Evolutionary conservation across 805 yeast genomes (phyloP).

Genomic region (Barnettozyma salicaria): DNA sequence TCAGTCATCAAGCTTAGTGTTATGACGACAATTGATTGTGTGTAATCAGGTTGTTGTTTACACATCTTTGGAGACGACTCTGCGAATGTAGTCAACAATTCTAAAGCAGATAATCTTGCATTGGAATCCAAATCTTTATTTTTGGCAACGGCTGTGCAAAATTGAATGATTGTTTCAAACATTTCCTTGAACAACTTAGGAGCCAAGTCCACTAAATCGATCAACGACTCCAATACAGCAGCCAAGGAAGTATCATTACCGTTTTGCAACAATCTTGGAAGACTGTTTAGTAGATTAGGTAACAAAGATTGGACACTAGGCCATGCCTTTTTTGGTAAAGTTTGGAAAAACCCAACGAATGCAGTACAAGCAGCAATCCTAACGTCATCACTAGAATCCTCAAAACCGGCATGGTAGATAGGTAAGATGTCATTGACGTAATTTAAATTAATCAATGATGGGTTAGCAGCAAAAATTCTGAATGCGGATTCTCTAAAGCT

Average conservation of each 20-base stretch:
- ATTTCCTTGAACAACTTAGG: constrained; percentile 91
- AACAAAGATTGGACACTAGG: constrained; percentile 66
- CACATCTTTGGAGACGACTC: constrained; percentile 97
- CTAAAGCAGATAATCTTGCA: constrained; percentile 83
- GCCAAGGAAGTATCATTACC: constrained; percentile 81
- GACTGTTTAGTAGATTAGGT: constrained; percentile 78
- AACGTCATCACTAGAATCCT: constrained; percentile 73
- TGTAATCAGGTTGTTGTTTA: constrained; percentile 66
- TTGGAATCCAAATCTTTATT: constrained; percentile 72
- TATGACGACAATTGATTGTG: constrained; percentile 62
- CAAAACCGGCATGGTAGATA: constrained; percentile 74
- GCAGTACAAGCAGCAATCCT: constrained; percentile 90
- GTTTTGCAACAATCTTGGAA: constrained; percentile 74
- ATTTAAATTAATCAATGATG: constrained; percentile 62
- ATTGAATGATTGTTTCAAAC: constrained; percentile 83
- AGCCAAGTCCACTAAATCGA: constrained; percentile 87
- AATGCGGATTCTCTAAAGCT: constrained; percentile 85
- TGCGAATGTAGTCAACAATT: constrained; percentile 81
- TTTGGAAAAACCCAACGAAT: constrained; percentile 82
- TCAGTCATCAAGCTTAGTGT: constrained; percentile 87
- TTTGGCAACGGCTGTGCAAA: constrained; percentile 77
- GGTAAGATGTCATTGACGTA: constrained; percentile 54
- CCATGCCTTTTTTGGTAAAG: constrained; percentile 77
- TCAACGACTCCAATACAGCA: constrained; percentile 80
- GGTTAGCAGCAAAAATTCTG: constrained; percentile 81